phyloP scores from a whole-genome alignment of 2,329 filamentous ascomycete genomes.

The Microdochium nivale region DNA sequence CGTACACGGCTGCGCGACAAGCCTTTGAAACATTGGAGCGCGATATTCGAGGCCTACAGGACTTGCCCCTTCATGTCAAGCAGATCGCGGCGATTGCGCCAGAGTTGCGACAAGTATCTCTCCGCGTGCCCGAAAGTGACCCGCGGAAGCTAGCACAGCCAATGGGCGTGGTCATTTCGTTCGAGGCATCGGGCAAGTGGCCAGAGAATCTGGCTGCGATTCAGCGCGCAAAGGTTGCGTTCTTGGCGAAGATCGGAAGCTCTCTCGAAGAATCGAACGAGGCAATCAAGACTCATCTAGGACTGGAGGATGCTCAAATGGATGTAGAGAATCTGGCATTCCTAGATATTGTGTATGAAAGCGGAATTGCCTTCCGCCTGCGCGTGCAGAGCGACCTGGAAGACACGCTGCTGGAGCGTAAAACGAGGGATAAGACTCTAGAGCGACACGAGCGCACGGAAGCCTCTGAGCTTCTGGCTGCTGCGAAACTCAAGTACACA shows the following conservation, averaged over 20 bases:
- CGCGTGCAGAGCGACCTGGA: conserved; percentile 87
- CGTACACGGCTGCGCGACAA: conserved; percentile 61
- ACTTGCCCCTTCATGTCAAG: conserved; percentile 78
- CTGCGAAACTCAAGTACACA: conserved; percentile 63
- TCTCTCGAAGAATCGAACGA: conserved; percentile 55
- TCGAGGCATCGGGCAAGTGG: conserved; percentile 90
- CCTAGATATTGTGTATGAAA: conserved; percentile 66
- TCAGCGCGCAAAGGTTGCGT: conserved; percentile 88
- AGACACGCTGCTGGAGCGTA: conserved; percentile 69
- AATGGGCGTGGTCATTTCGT: conserved; percentile 77
- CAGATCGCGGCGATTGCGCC: conserved; percentile 68
- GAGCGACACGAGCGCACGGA: conserved; percentile 60
- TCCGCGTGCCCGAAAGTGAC: conserved; percentile 40
- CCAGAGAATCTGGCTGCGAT: conserved; percentile 87
- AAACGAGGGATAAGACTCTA: conserved; percentile 63
- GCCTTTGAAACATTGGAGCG: conserved; percentile 67
- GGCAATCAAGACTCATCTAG: conserved; percentile 57
- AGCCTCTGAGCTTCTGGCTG: conserved; percentile 58
- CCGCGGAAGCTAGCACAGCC: conserved; percentile 41
- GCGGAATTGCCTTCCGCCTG: conserved; percentile 68
- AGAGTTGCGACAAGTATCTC: conserved; percentile 65
- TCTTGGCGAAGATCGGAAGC: conserved; percentile 68
- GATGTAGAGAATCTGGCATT: conserved; percentile 70
- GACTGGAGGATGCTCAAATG: conserved; percentile 66
- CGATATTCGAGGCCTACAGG: conserved; percentile 68